Evolutionary conservation across 352 stramenopile species (phyloP), one percentile per base, ranked within the genome.

Genomic region (Discostella stelligera): DNA sequence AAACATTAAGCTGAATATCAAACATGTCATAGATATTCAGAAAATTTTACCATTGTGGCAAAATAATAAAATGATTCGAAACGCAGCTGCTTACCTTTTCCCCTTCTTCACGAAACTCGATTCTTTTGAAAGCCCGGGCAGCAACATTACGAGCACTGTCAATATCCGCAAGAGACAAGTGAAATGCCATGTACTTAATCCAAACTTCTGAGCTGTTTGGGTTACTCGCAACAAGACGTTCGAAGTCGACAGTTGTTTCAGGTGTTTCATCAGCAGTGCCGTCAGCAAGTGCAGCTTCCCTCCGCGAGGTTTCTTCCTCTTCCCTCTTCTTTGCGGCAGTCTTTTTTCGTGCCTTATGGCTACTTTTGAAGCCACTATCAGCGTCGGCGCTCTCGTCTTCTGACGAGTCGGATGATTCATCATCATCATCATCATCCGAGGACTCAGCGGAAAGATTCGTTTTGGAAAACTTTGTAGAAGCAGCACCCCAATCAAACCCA

Each of bases 141-240:
- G 95, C 96, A 58, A 98, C 95, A 77, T 96, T 94, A 9, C 96
- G 93, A 30, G 95, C 96, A 52, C 96, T 85, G 8, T 94, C 92
- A 58, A 98, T 91, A 73, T 98, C 95, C 39, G 95, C 97, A 20
- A 98, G 84, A 44, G 95, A 97, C 37, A 98, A 87, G 83, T 98
- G 94, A 88, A 98, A 98, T 14, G 96, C 96, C 96, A 98, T 98
- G 89, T 98, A 98, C 77, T 96, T 94, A 77, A 98, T 98, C 96
- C 96, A 98, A 71, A 98, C 66, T 85, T 96, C 97, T 55, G 95
- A 98, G 74, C 92, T 97, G 80, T 98, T 96, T 14, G 96, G 96
- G 61, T 92, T 96, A 56, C 95, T 94, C 10, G 94, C 95, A 56
- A 98, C 83, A 52, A 98, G 83, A 20, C 96, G 95, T 82, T 98